Evolutionary conservation across 306 rosid genomes (phyloP), one percentile per base, ranked within the genome.

Genomic region (Rubus idaeus): DNA sequence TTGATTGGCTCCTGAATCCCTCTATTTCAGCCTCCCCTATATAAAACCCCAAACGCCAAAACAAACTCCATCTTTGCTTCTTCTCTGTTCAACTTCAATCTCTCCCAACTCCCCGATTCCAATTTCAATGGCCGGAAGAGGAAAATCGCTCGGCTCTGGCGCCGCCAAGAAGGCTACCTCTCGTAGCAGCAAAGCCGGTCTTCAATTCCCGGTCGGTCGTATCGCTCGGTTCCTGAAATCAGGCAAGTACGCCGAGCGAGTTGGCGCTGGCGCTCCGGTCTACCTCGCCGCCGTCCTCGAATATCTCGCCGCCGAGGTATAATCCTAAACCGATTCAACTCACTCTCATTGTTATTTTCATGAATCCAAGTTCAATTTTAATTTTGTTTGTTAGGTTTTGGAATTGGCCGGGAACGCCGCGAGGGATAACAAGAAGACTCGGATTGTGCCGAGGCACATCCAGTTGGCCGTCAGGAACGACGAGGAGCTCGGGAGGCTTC

Each of bases 391-490:
- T 18, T 51, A 71, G 82, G 82, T 71, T 8, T 52, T 79, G 82
- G 82, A 79, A 64, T 64, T 79, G 82, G 77, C 82, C 26, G 82
- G 82, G 10, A 79, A 79, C 30, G 77, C 82, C 0, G 82, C 82
- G 0, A 73, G 82, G 64, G 82, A 79, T 61, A 79, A 71, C 68
- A 79, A 79, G 58, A 79, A 79, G 77, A 79, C 73, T 13, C 40
- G 82, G 56, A 63, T 79, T 6, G 73, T 79, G 68, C 82, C 82
- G 23, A 45, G 82, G n/a, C 82, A 79, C 39, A 71, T 79, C 53
- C 82, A 79, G 4, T 5, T 79, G 82, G 82, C 82, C 0, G 82
- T 71, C 47, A 41, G 73, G 66, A 79, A 79, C 58, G 82, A 79
- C 26, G 82, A 79, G 8, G 82, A 79, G 17, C 73, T 79, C n/a